phyloP scores from a whole-genome alignment of 495 filamentous ascomycete species.

The Xylaria intraflava region DNA sequence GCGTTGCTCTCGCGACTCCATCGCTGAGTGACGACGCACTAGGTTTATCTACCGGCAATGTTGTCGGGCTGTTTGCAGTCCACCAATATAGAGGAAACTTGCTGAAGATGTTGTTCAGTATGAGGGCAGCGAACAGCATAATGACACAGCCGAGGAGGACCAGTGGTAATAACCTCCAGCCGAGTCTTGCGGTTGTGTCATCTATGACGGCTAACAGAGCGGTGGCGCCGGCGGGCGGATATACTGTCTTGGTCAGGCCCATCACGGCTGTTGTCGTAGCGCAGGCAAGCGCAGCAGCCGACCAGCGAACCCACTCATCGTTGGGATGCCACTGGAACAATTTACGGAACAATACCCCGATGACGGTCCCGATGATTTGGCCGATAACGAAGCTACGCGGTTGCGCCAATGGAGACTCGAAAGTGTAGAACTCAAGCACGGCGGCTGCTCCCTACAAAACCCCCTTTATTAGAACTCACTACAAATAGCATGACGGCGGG shows the following conservation, averaged over 20 bases:
- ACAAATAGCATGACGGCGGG: neutral
- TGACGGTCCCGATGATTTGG: slow-evolving; percentile 59
- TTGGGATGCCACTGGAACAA: slow-evolving; percentile 56
- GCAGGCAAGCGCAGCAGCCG: slow-evolving; percentile 65
- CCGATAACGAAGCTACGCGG: slow-evolving; percentile 71
- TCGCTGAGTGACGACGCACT: slow-evolving; percentile 10
- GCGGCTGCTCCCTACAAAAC: slow-evolving; percentile 61
- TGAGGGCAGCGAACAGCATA: slow-evolving; percentile 58
- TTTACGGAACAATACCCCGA: slow-evolving; percentile 64
- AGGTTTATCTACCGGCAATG: neutral
- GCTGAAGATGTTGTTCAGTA: slow-evolving; percentile 72
- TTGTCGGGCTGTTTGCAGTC: slow-evolving; percentile 43
- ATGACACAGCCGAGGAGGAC: slow-evolving; percentile 58
- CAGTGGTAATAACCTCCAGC: slow-evolving; percentile 67
- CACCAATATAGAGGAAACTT: slow-evolving; percentile 79
- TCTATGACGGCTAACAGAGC: slow-evolving; percentile 70
- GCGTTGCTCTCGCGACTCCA: slow-evolving; percentile 11
- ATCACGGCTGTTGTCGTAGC: slow-evolving; percentile 64
- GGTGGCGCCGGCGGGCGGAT: slow-evolving; percentile 86
- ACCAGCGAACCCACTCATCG: slow-evolving; percentile 53
- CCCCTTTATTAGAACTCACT: neutral
- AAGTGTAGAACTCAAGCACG: slow-evolving; percentile 65
- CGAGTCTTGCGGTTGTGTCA: slow-evolving; percentile 47
- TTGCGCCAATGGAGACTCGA: slow-evolving; percentile 78
- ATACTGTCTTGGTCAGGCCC: slow-evolving; percentile 69